These are phyloP conservation scores for Trifolium fragiferum DNA, from an alignment of 306 rosid genomes.

Conservation along the genomic window DNA sequence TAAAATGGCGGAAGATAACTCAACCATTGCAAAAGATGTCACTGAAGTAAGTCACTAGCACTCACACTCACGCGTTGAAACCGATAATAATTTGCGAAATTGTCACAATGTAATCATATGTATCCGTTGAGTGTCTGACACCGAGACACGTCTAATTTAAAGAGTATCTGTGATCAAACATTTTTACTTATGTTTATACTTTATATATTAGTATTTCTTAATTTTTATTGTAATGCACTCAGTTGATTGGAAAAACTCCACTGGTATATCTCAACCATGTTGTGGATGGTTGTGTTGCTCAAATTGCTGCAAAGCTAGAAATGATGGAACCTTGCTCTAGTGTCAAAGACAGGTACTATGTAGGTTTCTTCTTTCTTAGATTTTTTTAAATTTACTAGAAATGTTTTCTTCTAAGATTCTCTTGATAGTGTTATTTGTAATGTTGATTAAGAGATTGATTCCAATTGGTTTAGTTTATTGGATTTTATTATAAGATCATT, in stretches of 20 bases:
- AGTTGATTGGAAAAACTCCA: slow-evolving; percentile 82
- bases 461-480: slow-evolving; percentile 5
- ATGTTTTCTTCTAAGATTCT: background rate
- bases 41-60: slow-evolving; percentile 59
- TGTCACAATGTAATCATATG: no score
- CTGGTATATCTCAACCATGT: slow-evolving; percentile 84
- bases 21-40: slow-evolving; percentile 75
- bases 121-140: no score
- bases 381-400: background rate
- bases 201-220: no score
- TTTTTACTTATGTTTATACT: background rate
- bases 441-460: slow-evolving; percentile 16
- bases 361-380: slow-evolving; percentile 21
- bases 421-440: background rate
- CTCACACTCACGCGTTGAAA: no score
- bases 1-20: slow-evolving; percentile 69
- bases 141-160: no score
- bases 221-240: background rate
- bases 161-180: background rate
- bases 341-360: slow-evolving; percentile 80
- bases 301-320: slow-evolving; percentile 89
- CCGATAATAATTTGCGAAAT: no score
- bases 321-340: slow-evolving; percentile 98
- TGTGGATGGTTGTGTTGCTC: slow-evolving; percentile 74
- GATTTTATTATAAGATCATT: slow-evolving; percentile 1